Evolutionary conservation across 202 grass and related monocot species (phyloP), one percentile per base, ranked within the genome.

Genomic region (Alloteropsis angusta): DNA sequence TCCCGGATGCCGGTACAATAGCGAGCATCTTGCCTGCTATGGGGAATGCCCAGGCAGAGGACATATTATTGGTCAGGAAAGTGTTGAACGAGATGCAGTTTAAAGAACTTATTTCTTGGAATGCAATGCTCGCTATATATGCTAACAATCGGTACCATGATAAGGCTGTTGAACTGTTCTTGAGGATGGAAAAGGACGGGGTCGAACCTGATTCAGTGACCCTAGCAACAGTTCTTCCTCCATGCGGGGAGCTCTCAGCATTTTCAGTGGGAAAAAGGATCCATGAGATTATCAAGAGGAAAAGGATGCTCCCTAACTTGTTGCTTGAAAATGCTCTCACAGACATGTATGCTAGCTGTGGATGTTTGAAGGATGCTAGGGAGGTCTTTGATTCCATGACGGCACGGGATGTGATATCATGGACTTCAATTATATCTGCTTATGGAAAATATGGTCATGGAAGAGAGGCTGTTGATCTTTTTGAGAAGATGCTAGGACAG

Each of bases 81-180:
- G 55, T 86, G 48, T 97, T 97, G 58, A 76, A 97, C 56, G 61
- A 75, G 46, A 91, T 97, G 84, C 42, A 19, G 38, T 80, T 60
- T 1, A 90, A 84, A 76, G 82, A 73, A 25, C 65, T 88, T 62
- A 80, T 97, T 77, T 84, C 88, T 60, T 97, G 91, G 88, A 97
- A 97, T 71, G 88, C 88, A 16, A 93, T 97, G 86, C 90, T 97
- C 5, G 68, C 94, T 34, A 86, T 91, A 45, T 93, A 92, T 68
- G 61, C 82, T 48, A 89, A 91, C 84, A 91, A 91, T 77, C 79
- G 32, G 12, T 79, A 75, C 82, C 75, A 88, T 74, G 60, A 56
- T 30, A 78, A 97, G 78, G 94, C 84, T 12, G 75, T 88, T 54
- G 91, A 93, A 21, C 71, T 97, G 28, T 93, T 91, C 75, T 72